Evolutionary conservation across 345 rosid genomes (phyloP).

Genomic region (Gossypium thurberi): DNA sequence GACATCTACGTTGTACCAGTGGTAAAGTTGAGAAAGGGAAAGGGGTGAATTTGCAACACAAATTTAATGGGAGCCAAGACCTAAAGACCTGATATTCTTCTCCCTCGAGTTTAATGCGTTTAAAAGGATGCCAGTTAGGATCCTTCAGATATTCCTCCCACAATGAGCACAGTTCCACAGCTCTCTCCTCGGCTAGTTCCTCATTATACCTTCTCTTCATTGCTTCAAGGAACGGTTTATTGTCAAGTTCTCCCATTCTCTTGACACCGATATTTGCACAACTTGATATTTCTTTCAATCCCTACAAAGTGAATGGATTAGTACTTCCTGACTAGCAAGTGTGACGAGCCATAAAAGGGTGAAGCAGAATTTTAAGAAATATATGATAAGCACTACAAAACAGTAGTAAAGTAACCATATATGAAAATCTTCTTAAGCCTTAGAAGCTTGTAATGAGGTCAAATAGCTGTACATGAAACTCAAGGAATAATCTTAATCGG

Average conservation of each 20-base stretch:
- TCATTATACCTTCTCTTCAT: conserved; percentile 59
- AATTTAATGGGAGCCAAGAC: conserved; percentile 3
- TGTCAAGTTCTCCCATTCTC: conserved; percentile 95
- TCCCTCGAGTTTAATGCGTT: conserved; percentile 35
- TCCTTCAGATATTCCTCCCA: conserved; percentile 94
- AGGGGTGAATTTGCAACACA: background rate
- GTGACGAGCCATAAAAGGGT: background rate
- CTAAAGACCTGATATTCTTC: conserved; percentile 52
- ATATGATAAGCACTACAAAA: background rate
- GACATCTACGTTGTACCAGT: background rate
- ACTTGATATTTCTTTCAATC: conserved; percentile 42
- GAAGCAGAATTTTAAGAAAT: background rate
- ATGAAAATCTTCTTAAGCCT: no score
- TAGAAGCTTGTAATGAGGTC: no score
- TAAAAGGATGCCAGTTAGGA: conserved; percentile 95
- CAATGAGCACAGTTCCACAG: conserved; percentile 67
- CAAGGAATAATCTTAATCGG: no score
- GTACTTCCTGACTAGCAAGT: conserved; percentile 7
- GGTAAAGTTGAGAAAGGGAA: conserved; percentile 3
- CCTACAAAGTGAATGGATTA: conserved; percentile 32
- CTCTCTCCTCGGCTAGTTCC: conserved; percentile 71
- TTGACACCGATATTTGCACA: conserved; percentile 59
- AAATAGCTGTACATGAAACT: no score
- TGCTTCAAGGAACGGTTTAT: conserved; percentile 64
- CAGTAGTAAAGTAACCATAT: no score